Base-by-base conservation (phyloP, 202 grass and related monocot genomes). In the Musa balbisiana region DNA sequence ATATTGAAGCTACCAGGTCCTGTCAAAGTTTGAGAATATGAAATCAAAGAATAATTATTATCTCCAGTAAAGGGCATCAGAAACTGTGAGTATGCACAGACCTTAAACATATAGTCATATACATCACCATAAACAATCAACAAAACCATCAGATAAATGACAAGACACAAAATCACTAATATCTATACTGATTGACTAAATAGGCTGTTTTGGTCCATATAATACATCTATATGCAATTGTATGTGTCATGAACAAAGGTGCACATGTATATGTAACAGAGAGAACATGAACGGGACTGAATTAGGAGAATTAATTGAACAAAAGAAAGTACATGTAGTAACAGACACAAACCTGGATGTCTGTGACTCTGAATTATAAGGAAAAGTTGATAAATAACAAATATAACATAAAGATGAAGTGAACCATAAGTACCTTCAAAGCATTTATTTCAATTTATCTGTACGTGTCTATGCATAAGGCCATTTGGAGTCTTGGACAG, bases 1-100 rank as follows among this genome's bases (percentile, higher is more conserved):
- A 99, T 99, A 85, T 93, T 89, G 86, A 99, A 99, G 81, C 89
- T 99, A 67, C 81, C 76, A 66, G 95, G 89, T 56, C 91, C 95
- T 94, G 81, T 51, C 86, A 81, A 80, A 64, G 9, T 14, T 20
- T 51, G 0, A 50, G 2, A 23, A 67, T 12, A n/a, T 69, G 67
- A 19, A n/a, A 69, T 16, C 29, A n/a, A 24, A 25, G 20, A 64
- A 14, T 11, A 26, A 12, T 10, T 17, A 49, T n/a, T 69, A 51
- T 70, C 9, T 16, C 2, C 12, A 64, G 23, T 23, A 25, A 26
- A 65, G 26, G 1, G 23, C 63, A 65, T 11, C 63, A 27, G 63
- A 26, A 9, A 24, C 9, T 65, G 21, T 11, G 12, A 65, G 9
- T 43, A 12, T 26, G 21, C 2, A 13, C 12, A 65, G 63, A 23